phyloP scores from a whole-genome alignment of 2,329 filamentous ascomycete species.

The Monilinia fructigena region DNA sequence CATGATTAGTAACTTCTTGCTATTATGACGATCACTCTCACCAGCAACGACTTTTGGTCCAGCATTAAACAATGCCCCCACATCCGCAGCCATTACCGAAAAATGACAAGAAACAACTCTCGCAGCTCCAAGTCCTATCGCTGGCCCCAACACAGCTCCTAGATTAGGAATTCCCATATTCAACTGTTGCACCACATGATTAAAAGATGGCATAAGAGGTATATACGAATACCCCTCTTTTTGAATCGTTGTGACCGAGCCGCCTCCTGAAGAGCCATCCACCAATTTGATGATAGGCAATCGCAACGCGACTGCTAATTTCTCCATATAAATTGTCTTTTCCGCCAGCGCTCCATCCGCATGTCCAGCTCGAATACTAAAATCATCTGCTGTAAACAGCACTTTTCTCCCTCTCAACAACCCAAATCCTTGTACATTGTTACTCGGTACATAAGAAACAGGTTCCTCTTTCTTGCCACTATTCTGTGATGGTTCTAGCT shows the following conservation, averaged over 20 bases:
- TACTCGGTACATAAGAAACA: slow-evolving; percentile 54
- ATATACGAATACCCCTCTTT: slow-evolving; percentile 58
- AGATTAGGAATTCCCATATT: slow-evolving; percentile 64
- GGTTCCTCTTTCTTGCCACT: slow-evolving; percentile 48
- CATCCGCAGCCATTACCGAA: slow-evolving; percentile 62
- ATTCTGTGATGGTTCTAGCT: slow-evolving; percentile 36
- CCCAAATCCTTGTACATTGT: slow-evolving; percentile 62
- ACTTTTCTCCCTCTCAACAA: slow-evolving; percentile 53
- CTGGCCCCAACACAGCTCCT: slow-evolving; percentile 61
- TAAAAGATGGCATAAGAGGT: slow-evolving; percentile 55
- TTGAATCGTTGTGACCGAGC: slow-evolving; percentile 59
- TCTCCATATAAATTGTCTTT: slow-evolving; percentile 62
- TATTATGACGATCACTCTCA: background rate
- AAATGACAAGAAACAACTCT: slow-evolving; percentile 63
- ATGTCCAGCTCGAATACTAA: slow-evolving; percentile 61
- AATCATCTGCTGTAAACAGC: slow-evolving; percentile 63
- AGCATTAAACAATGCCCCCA: slow-evolving; percentile 62
- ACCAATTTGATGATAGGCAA: slow-evolving; percentile 63
- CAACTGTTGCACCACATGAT: slow-evolving; percentile 54
- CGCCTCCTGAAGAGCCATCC: slow-evolving; percentile 62
- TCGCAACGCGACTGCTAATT: slow-evolving; percentile 55
- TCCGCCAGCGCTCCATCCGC: slow-evolving; percentile 58
- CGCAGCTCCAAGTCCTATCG: slow-evolving; percentile 62
- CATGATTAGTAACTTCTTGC: background rate
- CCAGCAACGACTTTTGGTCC: slow-evolving; percentile 60